These are phyloP conservation scores for Ormosia emarginata DNA, from an alignment of 306 rosid species.

Conservation along the genomic window DNA sequence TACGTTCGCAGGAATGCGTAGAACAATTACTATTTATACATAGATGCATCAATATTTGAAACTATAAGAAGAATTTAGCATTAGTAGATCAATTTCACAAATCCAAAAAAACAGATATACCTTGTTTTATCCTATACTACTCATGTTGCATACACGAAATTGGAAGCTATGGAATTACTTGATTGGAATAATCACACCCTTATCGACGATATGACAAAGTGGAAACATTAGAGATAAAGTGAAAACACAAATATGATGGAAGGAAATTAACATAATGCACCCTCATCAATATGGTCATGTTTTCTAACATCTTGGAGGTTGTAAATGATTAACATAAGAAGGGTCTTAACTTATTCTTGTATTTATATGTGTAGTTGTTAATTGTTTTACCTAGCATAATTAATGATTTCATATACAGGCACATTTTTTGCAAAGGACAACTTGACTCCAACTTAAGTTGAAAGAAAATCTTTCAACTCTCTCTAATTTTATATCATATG, in stretches of 20 bases:
- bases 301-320: not conserved
- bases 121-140: not conserved
- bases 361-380: not conserved
- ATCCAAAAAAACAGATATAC: not conserved
- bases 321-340: not conserved
- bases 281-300: not conserved
- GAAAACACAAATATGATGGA: not conserved
- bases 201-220: not conserved
- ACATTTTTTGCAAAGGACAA: constrained; percentile 39
- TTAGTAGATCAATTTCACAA: not conserved
- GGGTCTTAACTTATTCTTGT: not conserved
- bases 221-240: not conserved
- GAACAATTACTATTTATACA: not conserved
- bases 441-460: no score
- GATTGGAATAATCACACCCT: not conserved
- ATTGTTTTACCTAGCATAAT: not conserved
- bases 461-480: no score
- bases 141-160: not conserved
- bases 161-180: not conserved
- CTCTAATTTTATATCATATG: no score
- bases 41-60: not conserved
- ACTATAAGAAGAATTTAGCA: not conserved
- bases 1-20: not conserved
- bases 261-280: not conserved
- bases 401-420: constrained; percentile 30